A percentile compares a stretch with the other conserved stretches of the same genome.
Conservation (phyloP, 768 basidiomycete species). For the Rhodocollybia butyracea region DNA sequence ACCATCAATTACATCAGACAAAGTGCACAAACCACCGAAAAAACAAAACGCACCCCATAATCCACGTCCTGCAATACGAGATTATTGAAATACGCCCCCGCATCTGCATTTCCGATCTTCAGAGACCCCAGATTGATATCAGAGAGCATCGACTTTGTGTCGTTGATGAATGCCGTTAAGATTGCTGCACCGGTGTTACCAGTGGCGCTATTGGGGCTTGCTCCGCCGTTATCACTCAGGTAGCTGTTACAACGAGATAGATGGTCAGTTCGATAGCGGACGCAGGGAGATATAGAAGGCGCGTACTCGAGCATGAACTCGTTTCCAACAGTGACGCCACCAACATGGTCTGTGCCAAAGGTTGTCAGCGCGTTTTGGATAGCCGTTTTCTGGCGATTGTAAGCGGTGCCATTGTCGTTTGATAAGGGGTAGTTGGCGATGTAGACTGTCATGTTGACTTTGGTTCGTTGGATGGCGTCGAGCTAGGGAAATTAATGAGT, state of each 20-base stretch:
- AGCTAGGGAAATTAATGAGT: conserved; percentile 36
- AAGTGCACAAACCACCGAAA: conserved; percentile 4
- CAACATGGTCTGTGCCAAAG: conserved; percentile 73
- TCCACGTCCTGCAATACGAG: conserved; percentile 61
- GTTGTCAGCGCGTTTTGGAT: conserved; percentile 67
- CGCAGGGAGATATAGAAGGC: neutral
- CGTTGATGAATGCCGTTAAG: conserved; percentile 64
- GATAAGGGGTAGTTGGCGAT: conserved; percentile 65
- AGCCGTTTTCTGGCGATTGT: conserved; percentile 65
- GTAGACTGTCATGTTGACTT: conserved; percentile 81
- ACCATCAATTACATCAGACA: neutral
- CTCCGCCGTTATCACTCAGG: conserved; percentile 44
- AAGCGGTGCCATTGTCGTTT: conserved; percentile 61
- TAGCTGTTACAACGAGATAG: conserved; percentile 40
- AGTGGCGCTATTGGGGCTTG: conserved; percentile 52
- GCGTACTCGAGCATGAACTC: conserved; percentile 81
- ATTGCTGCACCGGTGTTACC: conserved; percentile 63
- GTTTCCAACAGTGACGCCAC: conserved; percentile 88
- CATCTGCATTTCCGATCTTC: conserved; percentile 78
- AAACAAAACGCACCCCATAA: conserved; percentile 53
- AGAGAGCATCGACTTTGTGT: conserved; percentile 56
- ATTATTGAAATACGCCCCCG: conserved; percentile 81
- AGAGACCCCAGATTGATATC: conserved; percentile 55
- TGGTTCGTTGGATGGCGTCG: conserved; percentile 86
- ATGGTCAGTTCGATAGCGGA: neutral